These are phyloP conservation scores for Nothophaeocryptopus gaeumannii DNA, from an alignment of 2,329 filamentous ascomycete species.

Conservation along the genomic window DNA sequence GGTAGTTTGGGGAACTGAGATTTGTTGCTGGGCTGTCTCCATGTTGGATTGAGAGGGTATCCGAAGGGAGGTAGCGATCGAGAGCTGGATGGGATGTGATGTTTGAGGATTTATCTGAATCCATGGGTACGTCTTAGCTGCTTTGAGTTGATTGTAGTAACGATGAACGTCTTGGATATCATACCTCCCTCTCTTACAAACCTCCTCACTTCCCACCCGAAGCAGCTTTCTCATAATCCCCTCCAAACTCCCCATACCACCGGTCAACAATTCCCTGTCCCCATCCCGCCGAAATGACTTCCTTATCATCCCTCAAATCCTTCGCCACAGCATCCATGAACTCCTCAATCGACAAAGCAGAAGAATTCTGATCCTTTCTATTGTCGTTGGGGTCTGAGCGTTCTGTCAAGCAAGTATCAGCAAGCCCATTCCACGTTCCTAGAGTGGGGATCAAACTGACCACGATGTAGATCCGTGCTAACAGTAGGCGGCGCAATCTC, in stretches of 20 bases:
- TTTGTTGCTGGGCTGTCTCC: no score
- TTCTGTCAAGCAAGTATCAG: conserved; percentile 33
- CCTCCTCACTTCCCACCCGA: no score
- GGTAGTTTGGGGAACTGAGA: no score
- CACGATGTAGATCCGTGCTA: conserved; percentile 53
- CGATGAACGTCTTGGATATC: no score
- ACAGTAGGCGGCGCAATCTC: conserved; percentile 58
- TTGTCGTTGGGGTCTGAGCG: conserved; percentile 57
- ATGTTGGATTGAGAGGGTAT: no score
- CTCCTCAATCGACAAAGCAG: conserved; percentile 50
- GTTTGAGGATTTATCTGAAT: no score
- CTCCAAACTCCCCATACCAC: conserved; percentile 42
- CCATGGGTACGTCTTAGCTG: no score
- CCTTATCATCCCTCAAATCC: conserved; percentile 48
- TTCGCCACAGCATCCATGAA: conserved; percentile 51
- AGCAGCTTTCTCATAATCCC: conserved; percentile 27
- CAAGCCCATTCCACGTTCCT: no score
- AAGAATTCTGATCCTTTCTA: conserved; percentile 56
- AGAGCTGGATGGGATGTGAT: no score
- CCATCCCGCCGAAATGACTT: conserved; percentile 50
- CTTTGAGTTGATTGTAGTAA: no score
- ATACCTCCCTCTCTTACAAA: not conserved
- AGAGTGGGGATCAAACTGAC: no score
- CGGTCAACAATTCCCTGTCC: conserved; percentile 41
- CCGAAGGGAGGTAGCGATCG: no score